Percentiles rank a stretch among this genome's conserved stretches.
phyloP scores from a whole-genome alignment of 2,329 filamentous ascomycete genomes.

The Colletotrichum costaricense region DNA sequence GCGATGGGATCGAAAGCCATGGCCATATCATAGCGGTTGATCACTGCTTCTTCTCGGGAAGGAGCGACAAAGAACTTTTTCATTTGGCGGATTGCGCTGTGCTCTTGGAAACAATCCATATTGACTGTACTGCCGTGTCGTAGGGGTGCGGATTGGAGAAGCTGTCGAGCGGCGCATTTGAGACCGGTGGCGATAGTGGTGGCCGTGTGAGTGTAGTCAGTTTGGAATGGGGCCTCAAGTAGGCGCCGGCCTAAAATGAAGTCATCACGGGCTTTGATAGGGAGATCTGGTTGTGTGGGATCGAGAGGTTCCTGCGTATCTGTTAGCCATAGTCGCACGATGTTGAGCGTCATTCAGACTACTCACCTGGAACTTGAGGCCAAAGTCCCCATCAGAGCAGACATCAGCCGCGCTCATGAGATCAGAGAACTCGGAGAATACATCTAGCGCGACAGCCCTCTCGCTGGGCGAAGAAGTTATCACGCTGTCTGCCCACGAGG shows the following conservation, averaged over 20 bases:
- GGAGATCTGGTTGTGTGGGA: slow-evolving; percentile 68
- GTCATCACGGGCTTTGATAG: slow-evolving; percentile 59
- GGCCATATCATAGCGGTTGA: slow-evolving; percentile 65
- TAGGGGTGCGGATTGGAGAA: slow-evolving; percentile 9
- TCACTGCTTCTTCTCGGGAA: slow-evolving; percentile 37
- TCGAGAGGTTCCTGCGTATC: slow-evolving; percentile 65
- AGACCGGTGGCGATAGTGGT: slow-evolving; percentile 25
- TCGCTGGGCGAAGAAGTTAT: slow-evolving; percentile 36
- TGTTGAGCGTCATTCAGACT: not conserved
- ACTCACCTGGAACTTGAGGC: slow-evolving; percentile 49
- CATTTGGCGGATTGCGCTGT: slow-evolving; percentile 48
- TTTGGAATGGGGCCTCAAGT: slow-evolving; percentile 56
- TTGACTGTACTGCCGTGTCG: not conserved
- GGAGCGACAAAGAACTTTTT: slow-evolving; percentile 47
- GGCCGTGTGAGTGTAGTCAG: slow-evolving; percentile 40
- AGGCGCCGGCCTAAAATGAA: slow-evolving; percentile 60
- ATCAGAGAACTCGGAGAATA: slow-evolving; percentile 66
- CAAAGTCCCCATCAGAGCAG: slow-evolving; percentile 61
- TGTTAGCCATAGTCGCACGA: slow-evolving; percentile 26
- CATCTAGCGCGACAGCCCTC: slow-evolving; percentile 54
- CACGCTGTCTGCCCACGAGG: slow-evolving; percentile 49
- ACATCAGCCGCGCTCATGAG: slow-evolving; percentile 75
- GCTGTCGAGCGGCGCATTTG: slow-evolving; percentile 26
- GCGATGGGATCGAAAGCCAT: slow-evolving; percentile 72
- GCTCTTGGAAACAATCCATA: slow-evolving; percentile 45